Evolutionary conservation across 1,284 basidiomycete species (phyloP), one percentile per base, ranked within the genome.

Genomic region (Pseudozyma sp.): DNA sequence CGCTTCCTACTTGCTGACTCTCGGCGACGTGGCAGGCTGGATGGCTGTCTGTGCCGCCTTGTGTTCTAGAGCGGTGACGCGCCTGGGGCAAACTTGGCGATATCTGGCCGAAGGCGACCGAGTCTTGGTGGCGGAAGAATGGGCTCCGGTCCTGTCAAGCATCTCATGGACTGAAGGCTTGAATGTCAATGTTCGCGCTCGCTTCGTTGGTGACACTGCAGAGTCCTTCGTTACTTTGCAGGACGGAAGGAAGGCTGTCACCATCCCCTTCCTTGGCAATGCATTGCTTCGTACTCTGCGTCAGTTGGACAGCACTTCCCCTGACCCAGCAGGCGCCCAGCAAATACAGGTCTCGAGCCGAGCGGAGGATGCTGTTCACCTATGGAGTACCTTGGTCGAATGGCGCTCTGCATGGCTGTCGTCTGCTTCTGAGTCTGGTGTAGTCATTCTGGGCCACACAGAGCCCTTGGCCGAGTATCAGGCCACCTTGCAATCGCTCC

Each of bases 41-140:
- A 58, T 76, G 38, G 82, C 83, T 14, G 70, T 85, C 11, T 68
- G 60, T 40, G 71, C 76, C 9, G 83, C 80, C 5, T 52, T 85
- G 39, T 84, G 83, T 54, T 84, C 82, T n/a, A 70, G 83, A 18
- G 71, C 82, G 1, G 77, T 84, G 34, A 76, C 80, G 6, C 55
- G 78, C n/a, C 64, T 85, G 2, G 77, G 80, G 44, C 58, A 68
- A 43, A 71, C 80, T 1, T 85, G 83, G 83, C 77, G 80, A 19
- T 78, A 66, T 10, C 49, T 85, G 44, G 78, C 81, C 21, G 65
- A 71, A 39, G 70, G 65, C 14, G 78, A 82, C 44, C 73, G 78
- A 5, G 59, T 61, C 12, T 44, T 82, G 35, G 68, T 84, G 25
- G 73, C 70, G 11, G 52, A 68, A 18, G 64, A 74, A 13, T 85